Evolutionary conservation across 495 filamentous ascomycete species (phyloP).

Genomic region (Xylaria telfairii): DNA sequence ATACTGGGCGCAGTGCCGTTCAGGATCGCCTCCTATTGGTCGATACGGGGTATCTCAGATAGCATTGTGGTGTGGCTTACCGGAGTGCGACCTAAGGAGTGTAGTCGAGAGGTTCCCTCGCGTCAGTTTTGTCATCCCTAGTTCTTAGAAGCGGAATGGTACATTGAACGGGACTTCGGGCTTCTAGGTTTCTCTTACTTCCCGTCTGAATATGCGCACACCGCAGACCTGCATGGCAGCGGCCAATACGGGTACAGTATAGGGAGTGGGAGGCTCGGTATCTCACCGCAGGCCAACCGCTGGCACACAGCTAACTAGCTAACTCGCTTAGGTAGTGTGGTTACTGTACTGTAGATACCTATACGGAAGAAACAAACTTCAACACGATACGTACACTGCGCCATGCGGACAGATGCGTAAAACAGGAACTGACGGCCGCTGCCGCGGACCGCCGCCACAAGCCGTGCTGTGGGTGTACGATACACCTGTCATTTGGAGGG

Average conservation of each 20-base stretch:
- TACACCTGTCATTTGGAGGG: background rate
- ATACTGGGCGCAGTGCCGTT: background rate
- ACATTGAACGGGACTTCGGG: background rate
- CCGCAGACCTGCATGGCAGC: background rate
- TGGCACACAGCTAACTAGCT: background rate
- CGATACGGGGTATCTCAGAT: background rate
- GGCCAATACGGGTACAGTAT: background rate
- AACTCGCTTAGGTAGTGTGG: background rate
- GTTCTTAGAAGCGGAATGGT: background rate
- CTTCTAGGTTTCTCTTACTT: background rate
- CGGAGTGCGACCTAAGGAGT: background rate
- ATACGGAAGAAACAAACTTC: background rate
- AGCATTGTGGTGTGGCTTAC: background rate
- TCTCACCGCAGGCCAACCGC: background rate
- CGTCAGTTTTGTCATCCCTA: background rate
- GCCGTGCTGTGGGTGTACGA: constrained; percentile 19
- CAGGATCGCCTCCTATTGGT: background rate
- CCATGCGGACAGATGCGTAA: background rate
- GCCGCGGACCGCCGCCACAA: constrained; percentile 23
- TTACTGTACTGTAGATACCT: background rate
- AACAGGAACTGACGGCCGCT: background rate
- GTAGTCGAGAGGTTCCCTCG: background rate
- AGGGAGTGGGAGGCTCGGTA: background rate
- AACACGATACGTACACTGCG: background rate
- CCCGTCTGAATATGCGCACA: background rate